Evolutionary conservation across 2,329 filamentous ascomycete genomes (phyloP), one percentile per base, ranked within the genome.

Genomic region (Fusarium beomiforme): DNA sequence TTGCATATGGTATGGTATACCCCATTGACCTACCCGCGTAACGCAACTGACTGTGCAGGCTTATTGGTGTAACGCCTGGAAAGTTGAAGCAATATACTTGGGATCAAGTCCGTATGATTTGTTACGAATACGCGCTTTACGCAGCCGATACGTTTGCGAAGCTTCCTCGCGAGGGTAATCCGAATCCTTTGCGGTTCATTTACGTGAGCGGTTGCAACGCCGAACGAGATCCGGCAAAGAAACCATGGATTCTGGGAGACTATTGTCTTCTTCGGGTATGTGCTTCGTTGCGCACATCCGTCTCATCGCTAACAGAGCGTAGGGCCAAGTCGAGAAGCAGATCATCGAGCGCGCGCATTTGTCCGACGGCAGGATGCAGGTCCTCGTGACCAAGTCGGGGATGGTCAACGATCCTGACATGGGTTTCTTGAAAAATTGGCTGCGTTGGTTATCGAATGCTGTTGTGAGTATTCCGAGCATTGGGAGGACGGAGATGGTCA

Each of bases 201-300:
- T 87, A 87, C 71, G 80, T 85, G 64, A 88, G 86, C 67, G 87
- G 86, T 5, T 70, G 77, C 3, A 77, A 74, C 2, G 79, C 80
- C 5, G 81, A 83, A 67, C 81, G 85, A 3, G 86, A 88, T 49
- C 83, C 79, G 23, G 80, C 72, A 16, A 83, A 86, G 74, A 84
- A 77, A 55, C 82, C 81, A 3, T 73, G 66, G 64, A 70, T 81
- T 11, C 70, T 82, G 31, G 72, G 71, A 1, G 77, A 86, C 42
- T 88, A 87, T 60, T 68, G 54, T 11, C 59, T 83, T 13, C 81
- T 88, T 81, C 75, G 87, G n/a, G 86, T 86, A 77, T 69, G 81
- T 74, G n/a, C 7, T 34, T 5, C 14, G 3, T 5, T 1, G 6
- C 11, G 8, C 3, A 6, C 29, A 29, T 29, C 6, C 21, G 6